These are phyloP conservation scores for Saccharomyces paradoxus DNA, from an alignment of 805 yeast species.

Conservation along the genomic window DNA sequence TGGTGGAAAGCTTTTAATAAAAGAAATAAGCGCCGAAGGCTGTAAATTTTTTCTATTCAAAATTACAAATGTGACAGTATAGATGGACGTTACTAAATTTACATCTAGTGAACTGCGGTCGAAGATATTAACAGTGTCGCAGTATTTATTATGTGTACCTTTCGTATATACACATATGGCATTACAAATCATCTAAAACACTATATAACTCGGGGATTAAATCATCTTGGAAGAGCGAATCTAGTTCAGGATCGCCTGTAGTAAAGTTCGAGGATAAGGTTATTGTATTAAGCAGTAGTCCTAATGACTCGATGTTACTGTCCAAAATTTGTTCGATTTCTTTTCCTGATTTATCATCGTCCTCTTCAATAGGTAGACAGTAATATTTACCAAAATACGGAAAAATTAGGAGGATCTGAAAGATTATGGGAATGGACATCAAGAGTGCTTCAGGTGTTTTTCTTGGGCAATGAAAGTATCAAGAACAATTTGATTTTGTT, in stretches of 20 bases:
- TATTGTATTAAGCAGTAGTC: neutral
- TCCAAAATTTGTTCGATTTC: neutral
- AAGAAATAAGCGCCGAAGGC: no score
- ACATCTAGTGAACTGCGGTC: no score
- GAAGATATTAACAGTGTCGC: neutral
- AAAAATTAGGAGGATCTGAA: neutral
- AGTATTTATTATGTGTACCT: neutral
- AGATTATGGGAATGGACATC: neutral
- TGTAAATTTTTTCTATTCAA: no score
- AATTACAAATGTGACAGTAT: no score
- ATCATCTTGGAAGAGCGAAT: neutral
- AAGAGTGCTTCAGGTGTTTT: neutral
- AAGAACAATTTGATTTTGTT: neutral
- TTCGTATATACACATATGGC: neutral
- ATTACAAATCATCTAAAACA: neutral
- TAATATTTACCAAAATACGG: neutral
- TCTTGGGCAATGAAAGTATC: neutral
- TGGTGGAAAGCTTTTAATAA: no score
- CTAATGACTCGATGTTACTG: neutral
- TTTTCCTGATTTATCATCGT: neutral
- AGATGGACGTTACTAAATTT: no score
- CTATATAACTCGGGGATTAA: neutral
- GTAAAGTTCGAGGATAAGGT: neutral
- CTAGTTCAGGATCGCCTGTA: neutral
- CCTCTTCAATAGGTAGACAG: neutral